Conservation (phyloP, 345 rosid genomes). For the Hypericum androsaemum region DNA sequence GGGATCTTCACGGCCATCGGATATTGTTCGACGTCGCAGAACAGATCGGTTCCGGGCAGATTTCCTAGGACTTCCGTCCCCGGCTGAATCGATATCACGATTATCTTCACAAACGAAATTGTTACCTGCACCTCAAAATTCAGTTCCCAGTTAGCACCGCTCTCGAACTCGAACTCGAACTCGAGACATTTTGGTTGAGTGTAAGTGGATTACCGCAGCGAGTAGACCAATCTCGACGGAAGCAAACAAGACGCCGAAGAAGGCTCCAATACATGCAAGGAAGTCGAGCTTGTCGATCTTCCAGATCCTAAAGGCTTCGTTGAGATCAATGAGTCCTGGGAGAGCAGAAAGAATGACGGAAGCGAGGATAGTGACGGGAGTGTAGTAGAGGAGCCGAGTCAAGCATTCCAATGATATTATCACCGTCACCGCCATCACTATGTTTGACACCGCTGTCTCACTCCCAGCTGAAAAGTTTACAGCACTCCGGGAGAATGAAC, state of each 20-base stretch:
- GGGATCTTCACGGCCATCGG: slow-evolving; percentile 65
- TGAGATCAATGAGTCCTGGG: slow-evolving; percentile 65
- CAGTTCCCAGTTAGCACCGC: neutral
- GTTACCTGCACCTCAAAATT: slow-evolving; percentile 34
- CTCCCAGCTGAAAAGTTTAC: slow-evolving; percentile 82
- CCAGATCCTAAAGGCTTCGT: slow-evolving; percentile 59
- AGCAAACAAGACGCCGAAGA: slow-evolving; percentile 62
- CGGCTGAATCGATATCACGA: slow-evolving; percentile 53
- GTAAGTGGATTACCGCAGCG: slow-evolving; percentile 39
- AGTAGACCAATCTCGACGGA: slow-evolving; percentile 89
- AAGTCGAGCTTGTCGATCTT: slow-evolving; percentile 76
- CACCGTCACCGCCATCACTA: slow-evolving; percentile 82
- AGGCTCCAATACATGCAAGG: slow-evolving; percentile 79
- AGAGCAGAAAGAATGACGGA: slow-evolving; percentile 79
- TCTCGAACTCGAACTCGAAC: neutral
- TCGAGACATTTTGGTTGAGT: neutral
- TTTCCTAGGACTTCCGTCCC: slow-evolving; percentile 65
- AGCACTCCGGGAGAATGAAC: slow-evolving; percentile 86
- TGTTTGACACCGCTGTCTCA: slow-evolving; percentile 68
- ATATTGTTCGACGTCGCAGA: slow-evolving; percentile 55
- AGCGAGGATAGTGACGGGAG: slow-evolving; percentile 71
- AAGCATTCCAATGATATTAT: slow-evolving; percentile 48
- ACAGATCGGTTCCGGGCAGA: slow-evolving; percentile 51
- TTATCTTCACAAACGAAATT: slow-evolving; percentile 70
- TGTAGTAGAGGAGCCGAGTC: slow-evolving; percentile 65